A percentile compares a stretch with the other conserved stretches of the same genome.
phyloP scores from a whole-genome alignment of 768 basidiomycete species.

The Naganishia kalamii region DNA sequence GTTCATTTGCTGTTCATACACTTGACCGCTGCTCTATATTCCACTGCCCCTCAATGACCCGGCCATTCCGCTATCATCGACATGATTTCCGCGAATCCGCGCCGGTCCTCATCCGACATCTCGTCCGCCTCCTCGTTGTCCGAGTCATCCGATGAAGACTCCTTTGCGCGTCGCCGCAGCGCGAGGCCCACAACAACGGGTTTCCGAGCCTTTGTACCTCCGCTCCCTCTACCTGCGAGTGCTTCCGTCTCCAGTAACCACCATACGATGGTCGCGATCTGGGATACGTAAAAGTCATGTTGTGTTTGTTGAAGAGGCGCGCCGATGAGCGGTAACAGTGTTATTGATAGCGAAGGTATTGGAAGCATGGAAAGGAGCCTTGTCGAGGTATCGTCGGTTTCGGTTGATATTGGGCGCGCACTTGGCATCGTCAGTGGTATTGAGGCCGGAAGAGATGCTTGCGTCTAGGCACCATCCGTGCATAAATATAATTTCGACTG shows the following conservation, averaged over 20 bases:
- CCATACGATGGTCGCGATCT: conserved; percentile 82
- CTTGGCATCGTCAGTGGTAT: conserved; percentile 26
- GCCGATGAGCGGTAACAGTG: conserved; percentile 72
- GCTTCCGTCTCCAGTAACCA: conserved; percentile 49
- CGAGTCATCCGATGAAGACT: background rate
- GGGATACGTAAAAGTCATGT: conserved; percentile 74
- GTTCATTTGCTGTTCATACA: background rate
- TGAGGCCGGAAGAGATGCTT: conserved; percentile 37
- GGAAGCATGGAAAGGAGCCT: conserved; percentile 31
- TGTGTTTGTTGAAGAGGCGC: conserved; percentile 64
- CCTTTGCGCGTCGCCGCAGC: conserved; percentile 43
- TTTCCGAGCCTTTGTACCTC: conserved; percentile 47
- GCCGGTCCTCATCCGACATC: background rate
- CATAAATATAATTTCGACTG: background rate
- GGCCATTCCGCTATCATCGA: conserved; percentile 12
- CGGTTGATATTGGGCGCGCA: background rate
- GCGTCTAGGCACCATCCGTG: conserved; percentile 27
- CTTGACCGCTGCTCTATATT: conserved; percentile 11
- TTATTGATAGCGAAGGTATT: conserved; percentile 55
- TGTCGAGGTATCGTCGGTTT: conserved; percentile 9
- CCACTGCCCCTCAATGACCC: background rate
- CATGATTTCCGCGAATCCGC: background rate
- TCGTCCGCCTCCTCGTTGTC: background rate
- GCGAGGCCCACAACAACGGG: conserved; percentile 72
- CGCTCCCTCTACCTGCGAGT: background rate